Evolutionary conservation across 2,329 filamentous ascomycete species (phyloP), one percentile per base, ranked within the genome.

Genomic region (Cladosporium sp.): DNA sequence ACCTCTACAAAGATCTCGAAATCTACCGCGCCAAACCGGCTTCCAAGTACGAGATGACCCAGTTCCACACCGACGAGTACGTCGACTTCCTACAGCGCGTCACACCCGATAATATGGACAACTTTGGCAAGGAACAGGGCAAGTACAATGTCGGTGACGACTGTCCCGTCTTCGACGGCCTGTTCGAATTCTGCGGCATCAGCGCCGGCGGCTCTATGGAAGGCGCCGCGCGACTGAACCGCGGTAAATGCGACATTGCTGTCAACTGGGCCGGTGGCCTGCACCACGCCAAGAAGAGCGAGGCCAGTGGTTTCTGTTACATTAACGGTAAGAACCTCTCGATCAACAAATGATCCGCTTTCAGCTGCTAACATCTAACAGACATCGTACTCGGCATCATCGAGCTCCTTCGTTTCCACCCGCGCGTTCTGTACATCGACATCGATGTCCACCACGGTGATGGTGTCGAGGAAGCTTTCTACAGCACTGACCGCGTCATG

Each of bases 31-130:
- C 62, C 6, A 66, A 66, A 46, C 62, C 62, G 18, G 74, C 83
- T 7, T 82, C 80, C 41, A 83, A 82, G 60, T 82, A 81, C 64
- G 83, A 86, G 63, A 85, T 86, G 82, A 84, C 82, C 54, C 83
- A 85, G 64, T 86, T 85, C 65, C 83, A 86, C 66, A 85, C 83
- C 7, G 83, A 85, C 66, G 83, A 86, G 57, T 86, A 86, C 65
- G 82, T 86, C 63, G 83, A 86, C 50, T 86, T 86, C 63, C 72
- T 86, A 38, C 80, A 81, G 55, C 95, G 94, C 62, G 93, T 98
- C 49, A 97, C 93, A 0, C 94, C 93, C 1, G 93, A 98, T 73
- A 98, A 98, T 67, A 97, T 97, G 88, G 94, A 98, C 60, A 81
- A 80, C 57, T 97, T 89, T 65, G 80, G 85, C 59, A 87, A 91